These are phyloP conservation scores for Globisporangium parvum DNA, from an alignment of 352 stramenopile species.

Conservation along the genomic window DNA sequence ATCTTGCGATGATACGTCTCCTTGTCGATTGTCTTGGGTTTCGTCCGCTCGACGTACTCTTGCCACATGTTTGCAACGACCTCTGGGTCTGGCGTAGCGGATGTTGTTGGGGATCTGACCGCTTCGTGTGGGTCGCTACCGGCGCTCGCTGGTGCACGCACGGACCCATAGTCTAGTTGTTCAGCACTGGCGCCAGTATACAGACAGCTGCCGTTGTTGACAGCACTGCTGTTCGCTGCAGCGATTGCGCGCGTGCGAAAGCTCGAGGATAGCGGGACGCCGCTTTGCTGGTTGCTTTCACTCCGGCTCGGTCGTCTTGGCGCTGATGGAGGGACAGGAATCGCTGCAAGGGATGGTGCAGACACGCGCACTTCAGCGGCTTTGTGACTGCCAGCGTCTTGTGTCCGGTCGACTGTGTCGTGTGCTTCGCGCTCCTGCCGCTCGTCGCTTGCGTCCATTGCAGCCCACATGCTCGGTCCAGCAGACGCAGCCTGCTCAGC, in stretches of 20 bases:
- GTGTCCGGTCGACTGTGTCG: not conserved
- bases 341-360: conserved; percentile 19
- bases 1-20: conserved; percentile 66
- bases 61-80: conserved; percentile 56
- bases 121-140: not conserved
- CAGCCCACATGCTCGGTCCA: not conserved
- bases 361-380: not conserved
- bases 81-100: conserved; percentile 21
- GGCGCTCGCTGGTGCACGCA: no score
- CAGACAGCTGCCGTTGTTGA: not conserved
- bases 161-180: no score
- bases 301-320: conserved; percentile 15
- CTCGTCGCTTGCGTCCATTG: conserved; percentile 1
- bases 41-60: conserved; percentile 48
- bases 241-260: conserved; percentile 24
- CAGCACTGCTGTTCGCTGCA: conserved; percentile 9
- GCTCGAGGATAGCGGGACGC: conserved; percentile 11
- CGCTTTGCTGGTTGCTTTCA: conserved; percentile 20
- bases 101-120: conserved; percentile 4
- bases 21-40: conserved; percentile 36
- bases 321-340: conserved; percentile 16
- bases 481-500: not conserved
- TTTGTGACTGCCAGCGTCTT: not conserved
- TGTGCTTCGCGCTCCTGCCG: conserved; percentile 10
- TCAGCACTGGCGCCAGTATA: no score